A percentile compares a stretch with the other conserved stretches of the same genome.
phyloP scores from a whole-genome alignment of 2,329 filamentous ascomycete genomes.

The Endocalyx cinctus region DNA sequence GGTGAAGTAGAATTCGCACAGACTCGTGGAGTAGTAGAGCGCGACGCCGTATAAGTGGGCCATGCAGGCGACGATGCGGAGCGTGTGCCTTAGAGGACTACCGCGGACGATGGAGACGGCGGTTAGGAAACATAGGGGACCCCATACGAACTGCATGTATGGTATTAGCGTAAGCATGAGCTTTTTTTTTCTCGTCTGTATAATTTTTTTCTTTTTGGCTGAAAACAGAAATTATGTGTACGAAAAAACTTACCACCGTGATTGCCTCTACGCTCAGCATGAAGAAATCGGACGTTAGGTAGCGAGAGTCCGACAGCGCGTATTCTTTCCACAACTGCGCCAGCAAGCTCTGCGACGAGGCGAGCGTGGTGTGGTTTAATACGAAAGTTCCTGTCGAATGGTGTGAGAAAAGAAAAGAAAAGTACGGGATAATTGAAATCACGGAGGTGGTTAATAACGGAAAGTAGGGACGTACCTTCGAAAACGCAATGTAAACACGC shows the following conservation, averaged over 20 bases:
- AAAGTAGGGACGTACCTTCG: constrained; percentile 51
- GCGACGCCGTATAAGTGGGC: constrained; percentile 58
- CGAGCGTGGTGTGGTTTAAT: constrained; percentile 61
- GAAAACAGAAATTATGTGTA: too few species aligned
- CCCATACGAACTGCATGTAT: constrained; percentile 53
- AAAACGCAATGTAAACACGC: constrained; percentile 75
- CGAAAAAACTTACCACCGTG: constrained; percentile 67
- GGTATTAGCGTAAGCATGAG: too few species aligned
- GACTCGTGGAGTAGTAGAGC: constrained; percentile 57
- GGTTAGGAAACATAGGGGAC: constrained; percentile 51
- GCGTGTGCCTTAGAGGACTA: constrained; percentile 42
- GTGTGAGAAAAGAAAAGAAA: background rate
- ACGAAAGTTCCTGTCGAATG: constrained; percentile 64
- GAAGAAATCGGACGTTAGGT: constrained; percentile 75
- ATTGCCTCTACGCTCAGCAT: constrained; percentile 84
- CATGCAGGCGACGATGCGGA: constrained; percentile 47
- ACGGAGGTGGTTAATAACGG: too few species aligned
- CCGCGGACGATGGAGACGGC: constrained; percentile 40
- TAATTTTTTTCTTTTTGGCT: too few species aligned
- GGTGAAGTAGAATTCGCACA: constrained; percentile 39
- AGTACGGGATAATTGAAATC: background rate
- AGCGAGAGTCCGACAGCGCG: constrained; percentile 78
- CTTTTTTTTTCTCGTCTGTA: too few species aligned
- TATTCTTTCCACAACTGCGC: constrained; percentile 95
- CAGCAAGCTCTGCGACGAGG: constrained; percentile 65